Evolutionary conservation across 805 yeast genomes (phyloP).

Genomic region (Hanseniaspora meyeri): DNA sequence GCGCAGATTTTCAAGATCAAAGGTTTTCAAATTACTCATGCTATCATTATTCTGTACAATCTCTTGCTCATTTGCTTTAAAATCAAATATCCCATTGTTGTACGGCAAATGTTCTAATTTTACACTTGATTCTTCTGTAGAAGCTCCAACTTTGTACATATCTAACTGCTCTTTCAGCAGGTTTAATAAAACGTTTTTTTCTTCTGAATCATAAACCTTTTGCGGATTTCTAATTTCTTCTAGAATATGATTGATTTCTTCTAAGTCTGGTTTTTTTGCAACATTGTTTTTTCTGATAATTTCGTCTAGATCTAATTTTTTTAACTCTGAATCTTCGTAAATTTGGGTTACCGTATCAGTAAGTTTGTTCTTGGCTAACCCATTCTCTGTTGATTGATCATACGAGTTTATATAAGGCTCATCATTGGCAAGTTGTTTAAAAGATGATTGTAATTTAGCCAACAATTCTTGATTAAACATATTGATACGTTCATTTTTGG

Average conservation of each 20-base stretch:
- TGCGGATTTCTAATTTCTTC: too few species aligned
- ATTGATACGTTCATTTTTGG: neutral
- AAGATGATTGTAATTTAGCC: neutral
- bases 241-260: too few species aligned
- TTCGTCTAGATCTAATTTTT: neutral
- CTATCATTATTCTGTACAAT: neutral
- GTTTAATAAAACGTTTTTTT: neutral
- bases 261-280: neutral
- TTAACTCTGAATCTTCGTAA: neutral
- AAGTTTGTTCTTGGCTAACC: neutral
- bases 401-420: neutral
- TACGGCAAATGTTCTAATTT: neutral
- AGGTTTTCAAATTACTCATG: neutral
- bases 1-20: neutral
- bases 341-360: neutral
- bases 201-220: neutral
- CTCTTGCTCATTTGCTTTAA: neutral
- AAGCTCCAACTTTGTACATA: neutral
- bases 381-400: neutral
- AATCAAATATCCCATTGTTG: neutral
- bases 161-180: neutral
- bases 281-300: neutral
- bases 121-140: too few species aligned
- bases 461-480: neutral
- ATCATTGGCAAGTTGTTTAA: neutral